Base-by-base conservation (phyloP, 2,329 filamentous ascomycete genomes). In the Penicillium sp. region DNA sequence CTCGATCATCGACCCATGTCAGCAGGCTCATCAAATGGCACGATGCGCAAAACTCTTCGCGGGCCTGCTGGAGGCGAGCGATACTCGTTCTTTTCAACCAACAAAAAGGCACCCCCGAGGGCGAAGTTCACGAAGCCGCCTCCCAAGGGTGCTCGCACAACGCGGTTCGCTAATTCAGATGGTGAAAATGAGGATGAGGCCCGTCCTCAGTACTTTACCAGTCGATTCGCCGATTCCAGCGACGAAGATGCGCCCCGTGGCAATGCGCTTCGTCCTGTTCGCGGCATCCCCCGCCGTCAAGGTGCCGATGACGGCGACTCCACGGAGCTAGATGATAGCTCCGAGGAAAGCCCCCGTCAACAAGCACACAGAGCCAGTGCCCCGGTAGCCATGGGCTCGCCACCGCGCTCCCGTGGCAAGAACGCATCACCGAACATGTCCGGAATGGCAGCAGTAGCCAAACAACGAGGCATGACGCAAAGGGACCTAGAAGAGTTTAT, bases 211-310 rank as follows among this genome's bases (percentile, higher is more conserved):
- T 63, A 66, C 4, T 84, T 82, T 65, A 73, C 68, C 31, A 86
- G 84, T 64, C 85, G 88, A 1, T 89, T 91, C 63, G 84, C 78
- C 1, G 87, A 91, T 64, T 91, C 88, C 1, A 91, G 88, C 65
- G 88, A 91, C 66, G 88, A 91, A 52, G 87, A 89, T 16, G 78
- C 79, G 13, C 73, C 70, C 27, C 53, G 43, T 14, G 49, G 47
- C 16, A 75, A 65, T 43, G 72, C 63, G 60, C 73, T 79, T 29
- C 76, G 76, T 21, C 85, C 81, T 44, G 85, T 87, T 2, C 79
- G 82, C 55, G 84, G 83, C 42, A 89, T 84, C 54, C 86, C 79
- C 13, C 81, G 77, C 46, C 83, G 71, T n/a, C 73, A 80, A 50
- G 81, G 85, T 51, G 79, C 79, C 47, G 78, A 86, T 48, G 82